These are phyloP conservation scores for Noccaea caerulescens DNA, from an alignment of 345 rosid species.

Conservation along the genomic window DNA sequence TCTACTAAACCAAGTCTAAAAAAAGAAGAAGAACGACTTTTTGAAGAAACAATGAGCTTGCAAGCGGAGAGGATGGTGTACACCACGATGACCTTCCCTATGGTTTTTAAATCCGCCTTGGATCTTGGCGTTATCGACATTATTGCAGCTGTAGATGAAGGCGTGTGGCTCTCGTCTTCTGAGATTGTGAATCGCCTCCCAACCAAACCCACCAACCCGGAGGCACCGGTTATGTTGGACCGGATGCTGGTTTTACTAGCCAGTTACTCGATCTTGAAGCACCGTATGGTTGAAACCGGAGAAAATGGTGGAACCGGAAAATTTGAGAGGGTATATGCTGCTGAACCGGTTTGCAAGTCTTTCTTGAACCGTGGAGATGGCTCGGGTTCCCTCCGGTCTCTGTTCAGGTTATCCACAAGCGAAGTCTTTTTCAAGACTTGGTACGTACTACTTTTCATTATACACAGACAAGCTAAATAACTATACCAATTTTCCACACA, in stretches of 20 bases:
- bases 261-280: conserved; percentile 46
- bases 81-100: conserved; percentile 40
- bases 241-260: conserved; percentile 55
- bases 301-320: background rate
- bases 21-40: background rate
- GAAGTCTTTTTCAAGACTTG: conserved; percentile 31
- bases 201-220: conserved; percentile 41
- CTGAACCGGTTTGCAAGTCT: conserved; percentile 33
- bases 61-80: conserved; percentile 18
- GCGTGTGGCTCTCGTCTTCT: conserved; percentile 21
- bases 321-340: conserved; percentile 29
- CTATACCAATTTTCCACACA: too few species aligned
- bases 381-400: conserved; percentile 28
- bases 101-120: conserved; percentile 51
- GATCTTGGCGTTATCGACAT: conserved; percentile 55
- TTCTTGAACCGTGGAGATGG: conserved; percentile 29
- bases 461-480: background rate
- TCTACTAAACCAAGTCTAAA: too few species aligned
- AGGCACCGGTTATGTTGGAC: conserved; percentile 53
- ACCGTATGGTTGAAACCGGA: conserved; percentile 36
- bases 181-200: too few species aligned
- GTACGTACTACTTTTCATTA: conserved; percentile 5
- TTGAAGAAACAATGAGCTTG: conserved; percentile 20
- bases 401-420: conserved; percentile 13
- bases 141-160: conserved; percentile 41